A percentile compares a stretch with the other conserved stretches of the same genome.
phyloP scores from a whole-genome alignment of 768 basidiomycete species.

The Dacryopinax primogenitus region DNA sequence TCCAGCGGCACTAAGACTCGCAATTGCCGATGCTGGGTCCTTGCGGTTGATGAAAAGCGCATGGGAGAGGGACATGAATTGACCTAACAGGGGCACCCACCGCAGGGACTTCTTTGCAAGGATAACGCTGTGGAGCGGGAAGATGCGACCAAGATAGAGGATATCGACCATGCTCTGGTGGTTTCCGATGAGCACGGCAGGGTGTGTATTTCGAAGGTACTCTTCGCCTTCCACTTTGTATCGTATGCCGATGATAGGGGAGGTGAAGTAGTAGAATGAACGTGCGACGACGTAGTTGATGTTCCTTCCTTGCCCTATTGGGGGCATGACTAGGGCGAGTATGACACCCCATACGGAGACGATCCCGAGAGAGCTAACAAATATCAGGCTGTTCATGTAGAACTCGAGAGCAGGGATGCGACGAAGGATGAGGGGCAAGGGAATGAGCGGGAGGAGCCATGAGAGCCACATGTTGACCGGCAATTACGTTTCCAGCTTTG shows the following conservation, averaged over 20 bases:
- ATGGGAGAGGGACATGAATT: conserved; percentile 79
- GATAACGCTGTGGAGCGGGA: conserved; percentile 71
- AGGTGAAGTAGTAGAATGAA: conserved; percentile 61
- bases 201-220: conserved; percentile 47
- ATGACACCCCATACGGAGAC: conserved; percentile 62
- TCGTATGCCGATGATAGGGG: conserved; percentile 48
- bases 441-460: conserved; percentile 42
- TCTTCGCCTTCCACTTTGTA: conserved; percentile 81
- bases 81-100: conserved; percentile 71
- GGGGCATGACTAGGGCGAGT: conserved; percentile 49
- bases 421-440: conserved; percentile 43
- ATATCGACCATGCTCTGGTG: conserved; percentile 93
- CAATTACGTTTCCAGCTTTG: background rate
- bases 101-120: conserved; percentile 87
- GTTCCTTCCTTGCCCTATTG: conserved; percentile 59
- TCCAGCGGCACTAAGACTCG: conserved; percentile 63
- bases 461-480: background rate
- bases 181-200: conserved; percentile 70
- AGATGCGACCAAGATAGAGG: conserved; percentile 66
- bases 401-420: conserved; percentile 38
- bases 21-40: conserved; percentile 57
- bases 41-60: conserved; percentile 86
- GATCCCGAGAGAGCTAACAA: conserved; percentile 54
- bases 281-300: conserved; percentile 74
- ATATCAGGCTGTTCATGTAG: conserved; percentile 60